Conservation (phyloP, 2,329 filamentous ascomycete species). For the Fusarium sp. region DNA sequence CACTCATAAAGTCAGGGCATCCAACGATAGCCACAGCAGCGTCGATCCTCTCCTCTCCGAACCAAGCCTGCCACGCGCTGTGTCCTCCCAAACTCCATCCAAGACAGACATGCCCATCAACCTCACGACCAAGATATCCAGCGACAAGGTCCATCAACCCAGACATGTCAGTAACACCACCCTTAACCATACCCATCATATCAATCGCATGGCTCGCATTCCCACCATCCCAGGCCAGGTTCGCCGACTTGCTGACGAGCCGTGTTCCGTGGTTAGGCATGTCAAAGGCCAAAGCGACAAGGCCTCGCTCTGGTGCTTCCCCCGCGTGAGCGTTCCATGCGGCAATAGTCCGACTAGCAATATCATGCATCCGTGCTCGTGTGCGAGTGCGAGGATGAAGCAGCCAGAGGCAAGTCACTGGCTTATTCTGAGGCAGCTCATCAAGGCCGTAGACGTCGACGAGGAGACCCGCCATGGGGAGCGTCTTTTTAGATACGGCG, state of each 20-base stretch:
- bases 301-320: conserved; percentile 57
- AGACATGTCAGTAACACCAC: conserved; percentile 80
- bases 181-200: conserved; percentile 84
- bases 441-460: conserved; percentile 84
- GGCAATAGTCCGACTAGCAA: conserved; percentile 76
- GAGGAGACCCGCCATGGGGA: conserved; percentile 82
- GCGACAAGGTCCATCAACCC: conserved; percentile 81
- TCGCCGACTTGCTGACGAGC: conserved; percentile 74
- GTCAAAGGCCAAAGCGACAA: conserved; percentile 89
- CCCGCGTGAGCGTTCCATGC: conserved; percentile 69
- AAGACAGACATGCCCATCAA: conserved; percentile 77
- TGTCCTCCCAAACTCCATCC: conserved; percentile 92
- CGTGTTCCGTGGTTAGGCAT: conserved; percentile 92
- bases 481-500: conserved; percentile 71
- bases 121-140: conserved; percentile 70
- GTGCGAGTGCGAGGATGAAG: conserved; percentile 82
- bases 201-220: conserved; percentile 88
- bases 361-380: conserved; percentile 79
- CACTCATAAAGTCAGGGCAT: conserved; percentile 86
- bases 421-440: conserved; percentile 70
- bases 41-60: conserved; percentile 83
- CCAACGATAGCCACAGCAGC: conserved; percentile 86
- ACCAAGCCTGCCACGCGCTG: conserved; percentile 84
- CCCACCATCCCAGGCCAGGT: conserved; percentile 82
- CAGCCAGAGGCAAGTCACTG: conserved; percentile 88